Percentiles rank a stretch among this genome's conserved stretches.
phyloP scores from a whole-genome alignment of 129 eudicot species.

The Artemisia tridentata region DNA sequence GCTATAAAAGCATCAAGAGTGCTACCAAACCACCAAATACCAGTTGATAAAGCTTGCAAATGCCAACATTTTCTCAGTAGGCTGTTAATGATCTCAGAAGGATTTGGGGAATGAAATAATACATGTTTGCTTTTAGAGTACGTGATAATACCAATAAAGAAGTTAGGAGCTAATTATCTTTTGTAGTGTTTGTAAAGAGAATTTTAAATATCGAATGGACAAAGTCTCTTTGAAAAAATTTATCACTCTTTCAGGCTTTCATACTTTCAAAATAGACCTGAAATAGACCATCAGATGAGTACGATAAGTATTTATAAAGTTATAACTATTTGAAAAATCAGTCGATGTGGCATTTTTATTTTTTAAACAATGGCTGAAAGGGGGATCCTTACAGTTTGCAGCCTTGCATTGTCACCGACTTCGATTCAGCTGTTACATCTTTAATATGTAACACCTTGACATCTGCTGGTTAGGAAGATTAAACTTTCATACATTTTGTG shows the following conservation, averaged over 20 bases:
- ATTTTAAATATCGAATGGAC: neutral
- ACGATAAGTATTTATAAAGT: neutral
- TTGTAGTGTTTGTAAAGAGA: neutral
- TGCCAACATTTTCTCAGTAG: too few relatives aligned
- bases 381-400: conserved; percentile 3
- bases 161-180: neutral
- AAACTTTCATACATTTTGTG: too few relatives aligned
- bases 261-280: neutral
- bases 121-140: conserved; percentile 8
- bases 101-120: neutral
- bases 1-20: too few relatives aligned
- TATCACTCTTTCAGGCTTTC: neutral
- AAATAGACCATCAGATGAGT: too few relatives aligned
- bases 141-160: conserved; percentile 3
- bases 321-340: conserved; percentile 4
- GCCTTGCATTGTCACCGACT: neutral
- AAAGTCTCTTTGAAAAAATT: neutral
- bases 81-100: neutral
- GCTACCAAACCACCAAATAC: too few relatives aligned
- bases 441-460: neutral
- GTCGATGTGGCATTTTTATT: neutral
- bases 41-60: too few relatives aligned
- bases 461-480: neutral
- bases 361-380: neutral
- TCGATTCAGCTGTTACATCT: neutral